Conservation (phyloP, 2,329 filamentous ascomycete species). For the Helicocarpus griseus region DNA sequence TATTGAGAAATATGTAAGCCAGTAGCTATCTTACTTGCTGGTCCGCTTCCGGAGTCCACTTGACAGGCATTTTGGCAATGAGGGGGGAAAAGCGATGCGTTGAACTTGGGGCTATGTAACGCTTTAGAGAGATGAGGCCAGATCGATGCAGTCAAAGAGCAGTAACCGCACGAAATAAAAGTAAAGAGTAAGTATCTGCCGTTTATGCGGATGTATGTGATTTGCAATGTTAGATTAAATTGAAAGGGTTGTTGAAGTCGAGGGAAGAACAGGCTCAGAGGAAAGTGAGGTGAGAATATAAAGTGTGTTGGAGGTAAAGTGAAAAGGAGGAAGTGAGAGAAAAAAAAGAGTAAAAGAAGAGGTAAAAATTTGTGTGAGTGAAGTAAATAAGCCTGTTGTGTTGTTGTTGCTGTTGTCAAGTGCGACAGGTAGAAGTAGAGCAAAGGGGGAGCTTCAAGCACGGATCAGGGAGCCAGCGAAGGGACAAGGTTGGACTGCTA, state of each 20-base stretch:
- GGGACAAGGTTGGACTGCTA: too few relatives aligned
- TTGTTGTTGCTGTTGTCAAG: not conserved
- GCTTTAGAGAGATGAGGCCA: too few relatives aligned
- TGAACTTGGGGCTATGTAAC: too few relatives aligned
- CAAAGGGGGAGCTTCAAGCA: not conserved
- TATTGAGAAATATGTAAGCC: not conserved
- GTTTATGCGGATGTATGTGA: too few relatives aligned
- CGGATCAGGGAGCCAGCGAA: too few relatives aligned
- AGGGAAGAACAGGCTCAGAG: not conserved
- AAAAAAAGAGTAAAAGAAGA: not conserved
- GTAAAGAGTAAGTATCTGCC: too few relatives aligned
- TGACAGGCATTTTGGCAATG: constrained; percentile 25
- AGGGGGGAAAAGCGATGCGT: too few relatives aligned
- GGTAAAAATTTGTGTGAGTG: not conserved
- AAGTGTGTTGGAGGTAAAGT: not conserved
- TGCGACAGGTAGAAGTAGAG: not conserved
- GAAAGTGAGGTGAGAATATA: not conserved
- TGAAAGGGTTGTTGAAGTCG: not conserved
- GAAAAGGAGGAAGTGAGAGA: not conserved
- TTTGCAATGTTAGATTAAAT: too few relatives aligned
- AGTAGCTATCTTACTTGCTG: constrained; percentile 21
- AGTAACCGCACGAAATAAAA: too few relatives aligned
- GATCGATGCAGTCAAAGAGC: too few relatives aligned
- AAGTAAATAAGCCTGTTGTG: not conserved
- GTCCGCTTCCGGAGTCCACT: constrained; percentile 28